Conservation (phyloP, 208 protist species). For the Zelonia costaricensis region DNA sequence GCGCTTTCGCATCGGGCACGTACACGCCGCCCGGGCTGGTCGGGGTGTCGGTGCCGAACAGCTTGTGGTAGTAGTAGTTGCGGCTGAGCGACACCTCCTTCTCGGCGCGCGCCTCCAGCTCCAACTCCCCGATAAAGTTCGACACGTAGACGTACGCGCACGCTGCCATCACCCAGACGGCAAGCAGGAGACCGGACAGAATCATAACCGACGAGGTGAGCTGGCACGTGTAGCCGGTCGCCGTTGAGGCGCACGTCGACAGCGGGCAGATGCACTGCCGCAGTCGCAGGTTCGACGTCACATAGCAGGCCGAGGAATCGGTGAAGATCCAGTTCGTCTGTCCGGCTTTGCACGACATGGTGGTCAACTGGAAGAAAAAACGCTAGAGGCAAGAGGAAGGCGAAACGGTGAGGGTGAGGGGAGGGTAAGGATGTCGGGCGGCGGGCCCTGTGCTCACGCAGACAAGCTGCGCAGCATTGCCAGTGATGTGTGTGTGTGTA, state of each 20-base stretch:
- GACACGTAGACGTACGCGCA: slow-evolving; percentile 71
- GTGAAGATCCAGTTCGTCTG: slow-evolving; percentile 65
- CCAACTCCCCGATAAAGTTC: slow-evolving; percentile 44
- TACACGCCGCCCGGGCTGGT: slow-evolving; percentile 12
- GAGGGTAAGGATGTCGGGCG: too few species aligned
- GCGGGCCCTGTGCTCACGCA: too few species aligned
- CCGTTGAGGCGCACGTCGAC: slow-evolving; percentile 49
- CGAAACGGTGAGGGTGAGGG: neutral
- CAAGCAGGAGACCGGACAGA: slow-evolving; percentile 53
- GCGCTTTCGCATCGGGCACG: slow-evolving; percentile 2
- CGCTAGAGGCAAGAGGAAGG: neutral
- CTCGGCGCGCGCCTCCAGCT: slow-evolving; percentile 37
- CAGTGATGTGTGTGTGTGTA: too few species aligned
- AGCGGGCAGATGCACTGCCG: slow-evolving; percentile 79
- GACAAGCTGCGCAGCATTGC: too few species aligned
- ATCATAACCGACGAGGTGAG: slow-evolving; percentile 66
- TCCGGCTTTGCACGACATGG: slow-evolving; percentile 53
- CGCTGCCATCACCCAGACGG: slow-evolving; percentile 63
- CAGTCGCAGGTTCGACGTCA: slow-evolving; percentile 56
- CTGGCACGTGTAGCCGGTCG: slow-evolving; percentile 44
- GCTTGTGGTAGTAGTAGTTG: slow-evolving; percentile 78
- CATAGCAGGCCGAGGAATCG: slow-evolving; percentile 74
- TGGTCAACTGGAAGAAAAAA: too few species aligned
- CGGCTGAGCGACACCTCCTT: slow-evolving; percentile 24
- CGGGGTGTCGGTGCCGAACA: slow-evolving; percentile 55